Conservation (phyloP, 1,139 yeast genomes). For the Entelexis paramagnoliae region DNA sequence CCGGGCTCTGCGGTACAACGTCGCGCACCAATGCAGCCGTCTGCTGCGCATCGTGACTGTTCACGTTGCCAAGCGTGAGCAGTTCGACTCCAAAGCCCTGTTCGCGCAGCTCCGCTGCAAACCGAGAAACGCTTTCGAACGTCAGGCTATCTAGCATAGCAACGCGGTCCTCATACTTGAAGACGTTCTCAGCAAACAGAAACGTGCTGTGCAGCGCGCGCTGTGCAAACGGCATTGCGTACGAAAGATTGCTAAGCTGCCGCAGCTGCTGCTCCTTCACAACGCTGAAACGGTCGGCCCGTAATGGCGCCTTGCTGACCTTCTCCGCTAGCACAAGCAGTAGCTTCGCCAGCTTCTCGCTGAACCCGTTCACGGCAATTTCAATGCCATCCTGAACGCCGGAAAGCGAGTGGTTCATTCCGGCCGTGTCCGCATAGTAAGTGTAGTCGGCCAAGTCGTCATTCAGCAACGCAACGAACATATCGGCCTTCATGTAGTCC, state of each 20-base stretch:
- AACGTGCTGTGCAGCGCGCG: slow-evolving; percentile 52
- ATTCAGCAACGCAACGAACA: slow-evolving; percentile 59
- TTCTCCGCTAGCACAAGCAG: slow-evolving; percentile 48
- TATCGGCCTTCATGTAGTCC: slow-evolving; percentile 46
- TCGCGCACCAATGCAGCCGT: slow-evolving; percentile 28
- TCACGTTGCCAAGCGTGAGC: slow-evolving; percentile 70
- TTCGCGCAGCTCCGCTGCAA: slow-evolving; percentile 37
- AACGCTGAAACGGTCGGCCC: slow-evolving; percentile 48
- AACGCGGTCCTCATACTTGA: slow-evolving; percentile 53
- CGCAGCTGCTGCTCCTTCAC: slow-evolving; percentile 55
- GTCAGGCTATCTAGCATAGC: slow-evolving; percentile 41
- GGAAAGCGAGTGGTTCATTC: slow-evolving; percentile 49
- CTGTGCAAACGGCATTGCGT: slow-evolving; percentile 59
- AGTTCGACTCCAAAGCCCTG: slow-evolving; percentile 49
- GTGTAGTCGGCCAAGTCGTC: slow-evolving; percentile 68
- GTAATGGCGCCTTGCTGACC: slow-evolving; percentile 37
- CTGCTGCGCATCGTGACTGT: slow-evolving; percentile 44
- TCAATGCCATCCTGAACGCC: slow-evolving; percentile 62
- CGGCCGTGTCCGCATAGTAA: slow-evolving; percentile 79
- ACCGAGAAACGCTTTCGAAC: slow-evolving; percentile 43
- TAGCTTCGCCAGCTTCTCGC: slow-evolving; percentile 62
- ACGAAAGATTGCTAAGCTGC: slow-evolving; percentile 60
- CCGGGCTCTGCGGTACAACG: slow-evolving; percentile 1
- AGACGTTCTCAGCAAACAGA: slow-evolving; percentile 60
- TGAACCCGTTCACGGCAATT: slow-evolving; percentile 64